phyloP scores from a whole-genome alignment of 2,329 filamentous ascomycete genomes.

The Colletotrichum cereale region DNA sequence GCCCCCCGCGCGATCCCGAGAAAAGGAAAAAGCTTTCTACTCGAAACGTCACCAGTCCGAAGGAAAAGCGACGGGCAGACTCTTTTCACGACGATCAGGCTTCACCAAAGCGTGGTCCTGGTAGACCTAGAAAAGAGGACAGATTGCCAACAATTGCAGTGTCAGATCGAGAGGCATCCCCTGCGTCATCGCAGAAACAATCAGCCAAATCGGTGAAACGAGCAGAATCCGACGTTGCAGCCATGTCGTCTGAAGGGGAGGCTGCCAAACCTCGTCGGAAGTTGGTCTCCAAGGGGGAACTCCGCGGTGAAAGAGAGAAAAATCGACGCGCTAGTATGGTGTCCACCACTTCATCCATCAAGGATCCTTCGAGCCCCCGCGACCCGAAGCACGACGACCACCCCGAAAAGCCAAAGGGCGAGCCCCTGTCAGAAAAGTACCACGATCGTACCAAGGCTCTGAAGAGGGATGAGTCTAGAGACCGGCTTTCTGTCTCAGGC shows the following conservation, averaged over 20 bases:
- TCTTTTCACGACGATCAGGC: slow-evolving; percentile 61
- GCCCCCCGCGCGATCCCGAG: slow-evolving; percentile 61
- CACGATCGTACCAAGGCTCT: slow-evolving; percentile 71
- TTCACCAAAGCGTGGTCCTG: slow-evolving; percentile 64
- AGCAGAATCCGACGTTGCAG: slow-evolving; percentile 65
- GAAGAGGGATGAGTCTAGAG: slow-evolving; percentile 72
- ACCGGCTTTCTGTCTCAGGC: slow-evolving; percentile 62
- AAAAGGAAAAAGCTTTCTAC: slow-evolving; percentile 57
- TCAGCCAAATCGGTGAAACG: slow-evolving; percentile 61
- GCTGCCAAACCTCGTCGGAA: slow-evolving; percentile 71
- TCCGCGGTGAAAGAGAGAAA: slow-evolving; percentile 70
- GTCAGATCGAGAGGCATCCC: slow-evolving; percentile 67
- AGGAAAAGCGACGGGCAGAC: slow-evolving; percentile 62
- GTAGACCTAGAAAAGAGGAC: slow-evolving; percentile 68
- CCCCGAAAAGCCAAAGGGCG: slow-evolving; percentile 60
- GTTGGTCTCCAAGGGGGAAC: slow-evolving; percentile 72
- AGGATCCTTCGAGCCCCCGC: slow-evolving; percentile 66
- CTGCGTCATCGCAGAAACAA: slow-evolving; percentile 60
- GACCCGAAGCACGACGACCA: slow-evolving; percentile 63
- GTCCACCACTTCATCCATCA: slow-evolving; percentile 66
- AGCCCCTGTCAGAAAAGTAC: slow-evolving; percentile 64
- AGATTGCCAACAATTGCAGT: slow-evolving; percentile 59
- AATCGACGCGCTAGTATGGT: slow-evolving; percentile 70
- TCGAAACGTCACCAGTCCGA: slow-evolving; percentile 58
- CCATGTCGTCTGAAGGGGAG: slow-evolving; percentile 68